Evolutionary conservation across 192 early-diverging fungal genomes (phyloP), one percentile per base, ranked within the genome.

Genomic region (Entomortierella lignicola): DNA sequence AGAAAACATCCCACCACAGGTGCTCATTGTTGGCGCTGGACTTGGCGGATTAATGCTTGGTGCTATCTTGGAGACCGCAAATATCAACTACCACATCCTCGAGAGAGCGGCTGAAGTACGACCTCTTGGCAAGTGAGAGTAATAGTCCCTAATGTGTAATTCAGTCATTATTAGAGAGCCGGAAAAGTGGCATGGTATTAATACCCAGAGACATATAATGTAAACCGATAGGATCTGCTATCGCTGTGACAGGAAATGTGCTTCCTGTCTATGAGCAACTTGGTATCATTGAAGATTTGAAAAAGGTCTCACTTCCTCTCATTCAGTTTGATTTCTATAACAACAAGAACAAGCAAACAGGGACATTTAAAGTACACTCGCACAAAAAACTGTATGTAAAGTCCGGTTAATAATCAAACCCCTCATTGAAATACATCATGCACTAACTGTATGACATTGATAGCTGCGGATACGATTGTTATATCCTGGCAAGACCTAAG

Each of bases 251-350:
- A 20, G 7, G 13, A 10, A 30, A 31, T 13, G 18, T 58, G 10
- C 21, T 58, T 2, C 32, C 27, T 21, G 56, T 32, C 2, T 58
- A 37, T 58, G 56, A 58, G 32, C 56, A 58, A 39, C 32, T 58
- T 25, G 56, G 56, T 37, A 31, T 58, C 13, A 17, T 37, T 4
- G 18, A 58, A 32, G 56, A 58, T n/a, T 7, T 58, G 8, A 10
- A 37, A 37, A 21, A 3, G 4, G 20, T 58, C 17, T 58, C 56
- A 17, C 8, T 58, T 12, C 30, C 27, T 4, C 27, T n/a, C 8
- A 58, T 34, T 3, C 13, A 1, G 2, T 31, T 34, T 8, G 34
- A 50, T 15, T 21, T 50, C 48, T 50, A 50, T 50, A 17, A 50
- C n/a, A n/a, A n/a, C n/a, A n/a, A n/a, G n/a, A n/a, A n/a, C n/a